These are phyloP conservation scores for Cyberlindnera mrakii DNA, from an alignment of 805 yeast genomes.

Conservation along the genomic window DNA sequence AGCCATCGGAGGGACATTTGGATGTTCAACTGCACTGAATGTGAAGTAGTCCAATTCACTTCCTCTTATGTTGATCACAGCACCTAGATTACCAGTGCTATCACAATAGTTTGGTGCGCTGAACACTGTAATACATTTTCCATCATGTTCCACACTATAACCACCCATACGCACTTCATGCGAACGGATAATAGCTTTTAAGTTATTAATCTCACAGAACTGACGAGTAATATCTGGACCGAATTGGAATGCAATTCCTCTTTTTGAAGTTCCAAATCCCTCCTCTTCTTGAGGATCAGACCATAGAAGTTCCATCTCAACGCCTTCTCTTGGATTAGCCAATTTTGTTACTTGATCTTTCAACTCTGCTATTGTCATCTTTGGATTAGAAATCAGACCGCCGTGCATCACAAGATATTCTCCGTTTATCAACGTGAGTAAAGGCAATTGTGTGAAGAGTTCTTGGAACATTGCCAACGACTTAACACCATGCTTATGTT, in stretches of 20 bases:
- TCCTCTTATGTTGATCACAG: conserved; percentile 52
- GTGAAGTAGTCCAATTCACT: conserved; percentile 45
- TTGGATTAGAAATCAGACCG: conserved; percentile 80
- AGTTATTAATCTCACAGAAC: conserved; percentile 65
- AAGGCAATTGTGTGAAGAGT: conserved; percentile 79
- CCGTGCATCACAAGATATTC: conserved; percentile 92
- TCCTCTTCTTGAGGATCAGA: conserved; percentile 82
- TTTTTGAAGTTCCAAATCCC: conserved; percentile 83
- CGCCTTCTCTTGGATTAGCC: conserved; percentile 87
- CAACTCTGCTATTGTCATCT: conserved; percentile 67
- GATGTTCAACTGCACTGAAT: conserved; percentile 84
- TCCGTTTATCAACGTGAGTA: conserved; percentile 73
- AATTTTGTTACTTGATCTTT: conserved; percentile 64
- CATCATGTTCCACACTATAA: conserved; percentile 80
- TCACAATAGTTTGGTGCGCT: conserved; percentile 98
- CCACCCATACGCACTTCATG: conserved; percentile 96
- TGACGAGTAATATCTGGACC: conserved; percentile 90
- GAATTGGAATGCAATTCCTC: conserved; percentile 94
- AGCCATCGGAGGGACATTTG: conserved; percentile 92
- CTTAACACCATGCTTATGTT: conserved; percentile 77
- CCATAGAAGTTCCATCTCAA: conserved; percentile 96
- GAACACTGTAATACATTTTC: conserved; percentile 85
- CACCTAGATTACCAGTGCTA: conserved; percentile 85
- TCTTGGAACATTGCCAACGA: conserved; percentile 79
- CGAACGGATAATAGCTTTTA: conserved; percentile 81